A percentile compares a stretch with the other conserved stretches of the same genome.
Evolutionary conservation across 352 stramenopile genomes (phyloP).

Genomic region (Phytophthora kernoviae): DNA sequence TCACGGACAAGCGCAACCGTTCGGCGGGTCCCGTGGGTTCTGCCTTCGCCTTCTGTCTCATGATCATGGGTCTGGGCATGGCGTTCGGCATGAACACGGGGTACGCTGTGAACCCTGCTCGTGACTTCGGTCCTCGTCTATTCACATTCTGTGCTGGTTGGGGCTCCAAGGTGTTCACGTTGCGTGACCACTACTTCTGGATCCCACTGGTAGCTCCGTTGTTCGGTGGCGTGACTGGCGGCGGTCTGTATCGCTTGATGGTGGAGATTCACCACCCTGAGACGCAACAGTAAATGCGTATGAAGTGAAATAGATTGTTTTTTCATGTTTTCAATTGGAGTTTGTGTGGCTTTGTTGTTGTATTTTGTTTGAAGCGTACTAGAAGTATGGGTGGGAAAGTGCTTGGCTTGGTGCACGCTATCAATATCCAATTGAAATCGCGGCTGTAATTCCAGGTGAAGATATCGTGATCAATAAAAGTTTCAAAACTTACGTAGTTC

Average conservation of each 20-base stretch:
- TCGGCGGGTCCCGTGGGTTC: constrained; percentile 30
- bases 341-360: too few species aligned
- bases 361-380: too few species aligned
- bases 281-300: background rate
- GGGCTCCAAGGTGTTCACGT: constrained; percentile 45
- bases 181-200: constrained; percentile 55
- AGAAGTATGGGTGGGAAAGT: too few species aligned
- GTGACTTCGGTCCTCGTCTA: constrained; percentile 45
- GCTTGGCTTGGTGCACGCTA: too few species aligned
- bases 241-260: constrained; percentile 30
- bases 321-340: too few species aligned
- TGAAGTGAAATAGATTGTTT: too few species aligned
- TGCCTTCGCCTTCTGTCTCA: constrained; percentile 41
- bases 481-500: too few species aligned
- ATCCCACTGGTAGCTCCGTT: constrained; percentile 42
- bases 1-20: constrained; percentile 50
- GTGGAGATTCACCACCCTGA: constrained; percentile 49
- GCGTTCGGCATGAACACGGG: constrained; percentile 54
- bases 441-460: too few species aligned
- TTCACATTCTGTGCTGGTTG: constrained; percentile 43
- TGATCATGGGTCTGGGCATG: constrained; percentile 61
- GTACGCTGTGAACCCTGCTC: constrained; percentile 60
- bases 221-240: constrained; percentile 33
- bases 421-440: too few species aligned
- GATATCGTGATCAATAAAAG: too few species aligned